A percentile compares a stretch with the other conserved stretches of the same genome.
phyloP scores from a whole-genome alignment of 2,329 filamentous ascomycete species.

The Paecilomyces sp. region DNA sequence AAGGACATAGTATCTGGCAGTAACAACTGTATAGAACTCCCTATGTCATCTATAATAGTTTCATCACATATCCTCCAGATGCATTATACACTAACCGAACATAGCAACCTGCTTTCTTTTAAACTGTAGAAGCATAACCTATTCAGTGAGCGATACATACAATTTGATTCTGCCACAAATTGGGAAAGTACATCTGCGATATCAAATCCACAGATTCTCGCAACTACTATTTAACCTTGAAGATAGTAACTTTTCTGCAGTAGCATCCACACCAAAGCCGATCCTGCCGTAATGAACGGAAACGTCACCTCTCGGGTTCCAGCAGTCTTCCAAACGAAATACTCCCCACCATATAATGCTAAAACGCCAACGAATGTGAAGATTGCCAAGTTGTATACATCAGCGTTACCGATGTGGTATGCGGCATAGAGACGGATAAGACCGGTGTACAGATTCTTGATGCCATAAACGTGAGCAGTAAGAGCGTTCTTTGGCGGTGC shows the following conservation, averaged over 20 bases:
- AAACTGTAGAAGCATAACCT: no score
- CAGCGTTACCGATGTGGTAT: slow-evolving; percentile 23
- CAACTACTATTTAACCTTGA: background rate
- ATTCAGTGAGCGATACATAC: no score
- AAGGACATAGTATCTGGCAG: no score
- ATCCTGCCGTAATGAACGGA: background rate
- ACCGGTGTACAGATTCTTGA: slow-evolving; percentile 30
- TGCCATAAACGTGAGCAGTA: slow-evolving; percentile 27
- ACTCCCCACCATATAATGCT: slow-evolving; percentile 2
- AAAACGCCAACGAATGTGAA: slow-evolving; percentile 25
- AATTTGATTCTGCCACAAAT: no score
- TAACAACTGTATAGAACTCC: no score
- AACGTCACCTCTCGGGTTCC: slow-evolving; percentile 1
- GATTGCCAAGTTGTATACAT: slow-evolving; percentile 25
- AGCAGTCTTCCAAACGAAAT: slow-evolving; percentile 1
- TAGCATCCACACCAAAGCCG: slow-evolving; percentile 2
- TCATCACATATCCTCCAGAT: no score
- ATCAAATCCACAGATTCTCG: background rate
- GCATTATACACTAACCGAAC: no score
- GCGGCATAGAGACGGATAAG: slow-evolving; percentile 28
- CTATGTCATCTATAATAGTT: no score
- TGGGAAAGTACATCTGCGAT: background rate
- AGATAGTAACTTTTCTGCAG: slow-evolving; percentile 2
- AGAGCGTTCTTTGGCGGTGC: slow-evolving; percentile 18
- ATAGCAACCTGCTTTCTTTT: no score